Evolutionary conservation across 1,284 basidiomycete species (phyloP), one percentile per base, ranked within the genome.

Genomic region (Lignosus rhinocerotis): DNA sequence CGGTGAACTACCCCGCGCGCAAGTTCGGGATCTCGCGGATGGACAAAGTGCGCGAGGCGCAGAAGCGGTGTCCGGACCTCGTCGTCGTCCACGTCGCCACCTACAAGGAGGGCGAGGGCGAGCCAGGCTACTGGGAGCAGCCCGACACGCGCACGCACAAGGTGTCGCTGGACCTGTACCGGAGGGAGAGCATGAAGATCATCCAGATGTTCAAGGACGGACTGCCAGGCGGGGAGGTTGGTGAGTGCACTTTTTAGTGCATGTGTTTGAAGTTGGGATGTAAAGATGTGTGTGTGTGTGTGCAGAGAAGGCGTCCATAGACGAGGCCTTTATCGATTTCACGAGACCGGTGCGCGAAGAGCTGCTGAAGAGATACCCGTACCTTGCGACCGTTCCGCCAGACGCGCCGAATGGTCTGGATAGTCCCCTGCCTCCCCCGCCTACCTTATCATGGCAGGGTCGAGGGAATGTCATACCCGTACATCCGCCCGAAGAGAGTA

Each of bases 1-100:
- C 97, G 0, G 92, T 99, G 62, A 97, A 96, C 74, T 99, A 99
- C 71, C 90, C 94, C 3, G 96, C 97, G 0, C 82, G 96, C 57
- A 88, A 87, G 68, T 96, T 83, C 67, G 96, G 90, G 3, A 96
- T 99, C 68, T 93, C 92, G 19, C 78, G 95, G 25, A 86, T 92
- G 84, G 85, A 85, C 72, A 90, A 85, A 74, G 73, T 90, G 58
- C 82, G 85, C 61, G 91, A 95, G 51, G 92, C 95, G 6, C 84
- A 87, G 73, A 88, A 91, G 72, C 84, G 87, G 62, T 99, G 96
- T 72, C 95, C 96, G 0, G 76, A 93, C 49, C 77, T 99, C 4
- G 78, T 86, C 42, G 86, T 93, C 6, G 90, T 97, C 14, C 96
- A 99, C 76, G 95, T 98, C 43, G 94, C 96, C 30, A 98, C 96